Conservation (phyloP, 192 early-diverging fungal species). For the Geranomyces variabilis region DNA sequence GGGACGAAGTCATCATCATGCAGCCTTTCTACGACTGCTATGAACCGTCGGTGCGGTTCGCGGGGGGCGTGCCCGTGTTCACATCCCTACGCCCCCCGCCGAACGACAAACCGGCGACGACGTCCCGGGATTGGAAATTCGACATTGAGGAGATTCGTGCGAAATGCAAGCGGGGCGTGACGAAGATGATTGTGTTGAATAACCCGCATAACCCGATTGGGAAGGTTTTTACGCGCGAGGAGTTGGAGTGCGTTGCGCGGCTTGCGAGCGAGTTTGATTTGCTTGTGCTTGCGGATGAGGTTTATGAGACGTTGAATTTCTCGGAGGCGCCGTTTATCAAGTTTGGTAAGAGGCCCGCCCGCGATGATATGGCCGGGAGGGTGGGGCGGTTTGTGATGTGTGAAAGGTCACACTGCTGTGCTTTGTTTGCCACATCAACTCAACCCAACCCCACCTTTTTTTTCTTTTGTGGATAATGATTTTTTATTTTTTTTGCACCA, state of each 20-base stretch:
- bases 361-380: no score
- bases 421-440: no score
- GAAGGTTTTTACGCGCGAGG: slow-evolving; percentile 78
- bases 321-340: slow-evolving; percentile 52
- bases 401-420: no score
- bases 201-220: slow-evolving; percentile 92
- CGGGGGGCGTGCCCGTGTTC: slow-evolving; percentile 83
- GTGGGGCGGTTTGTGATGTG: no score
- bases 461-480: no score
- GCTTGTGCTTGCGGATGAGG: slow-evolving; percentile 90
- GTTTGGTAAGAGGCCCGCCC: slow-evolving; percentile 57
- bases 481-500: no score
- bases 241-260: slow-evolving; percentile 73
- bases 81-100: slow-evolving; percentile 73
- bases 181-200: slow-evolving; percentile 90
- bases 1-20: slow-evolving; percentile 89
- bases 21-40: slow-evolving; percentile 98
- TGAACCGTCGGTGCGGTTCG: slow-evolving; percentile 71
- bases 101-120: slow-evolving; percentile 44
- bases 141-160: slow-evolving; percentile 78
- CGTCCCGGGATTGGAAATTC: slow-evolving; percentile 84
- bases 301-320: slow-evolving; percentile 90
- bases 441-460: no score
- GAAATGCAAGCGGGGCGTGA: slow-evolving; percentile 68
- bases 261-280: slow-evolving; percentile 82